Conservation (phyloP, 805 yeast genomes). For the Wickerhamomyces pijperi region DNA sequence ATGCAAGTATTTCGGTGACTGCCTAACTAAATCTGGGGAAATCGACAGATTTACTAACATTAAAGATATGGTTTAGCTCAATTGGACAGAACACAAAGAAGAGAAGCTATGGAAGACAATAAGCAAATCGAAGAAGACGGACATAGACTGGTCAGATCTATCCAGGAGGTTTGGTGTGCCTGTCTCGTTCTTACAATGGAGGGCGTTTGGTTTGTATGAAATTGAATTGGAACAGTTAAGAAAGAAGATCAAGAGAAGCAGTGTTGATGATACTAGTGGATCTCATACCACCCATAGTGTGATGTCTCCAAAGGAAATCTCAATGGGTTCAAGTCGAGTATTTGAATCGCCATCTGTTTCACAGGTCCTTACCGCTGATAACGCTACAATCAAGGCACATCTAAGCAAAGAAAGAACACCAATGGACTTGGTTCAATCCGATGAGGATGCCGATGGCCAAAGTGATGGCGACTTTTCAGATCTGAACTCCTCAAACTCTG, state of each 20-base stretch:
- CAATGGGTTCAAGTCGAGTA: background rate
- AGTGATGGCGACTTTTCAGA: background rate
- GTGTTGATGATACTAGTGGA: constrained; percentile 5
- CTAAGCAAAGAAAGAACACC: background rate
- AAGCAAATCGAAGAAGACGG: constrained; percentile 16
- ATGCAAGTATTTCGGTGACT: constrained; percentile 5
- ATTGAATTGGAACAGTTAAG: constrained; percentile 17
- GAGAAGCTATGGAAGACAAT: constrained; percentile 15
- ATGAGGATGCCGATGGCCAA: background rate
- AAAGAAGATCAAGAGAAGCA: constrained; percentile 10
- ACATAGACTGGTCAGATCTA: constrained; percentile 12
- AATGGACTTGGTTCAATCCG: no score
- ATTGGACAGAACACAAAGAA: constrained; percentile 17
- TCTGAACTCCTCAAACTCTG: constrained; percentile 2
- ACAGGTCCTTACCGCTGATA: background rate
- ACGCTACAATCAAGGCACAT: no score
- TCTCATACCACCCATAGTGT: no score
- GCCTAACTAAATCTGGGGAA: no score
- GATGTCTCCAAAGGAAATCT: no score
- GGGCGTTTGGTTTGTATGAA: constrained; percentile 20
- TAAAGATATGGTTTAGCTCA: no score
- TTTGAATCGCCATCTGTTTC: background rate
- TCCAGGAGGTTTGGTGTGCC: constrained; percentile 11
- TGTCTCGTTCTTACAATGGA: constrained; percentile 17
- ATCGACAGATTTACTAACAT: background rate